A percentile compares a stretch with the other conserved stretches of the same genome.
These are phyloP conservation scores for Moesziomyces antarcticus DNA, from an alignment of 1,284 basidiomycete species.

Conservation along the genomic window DNA sequence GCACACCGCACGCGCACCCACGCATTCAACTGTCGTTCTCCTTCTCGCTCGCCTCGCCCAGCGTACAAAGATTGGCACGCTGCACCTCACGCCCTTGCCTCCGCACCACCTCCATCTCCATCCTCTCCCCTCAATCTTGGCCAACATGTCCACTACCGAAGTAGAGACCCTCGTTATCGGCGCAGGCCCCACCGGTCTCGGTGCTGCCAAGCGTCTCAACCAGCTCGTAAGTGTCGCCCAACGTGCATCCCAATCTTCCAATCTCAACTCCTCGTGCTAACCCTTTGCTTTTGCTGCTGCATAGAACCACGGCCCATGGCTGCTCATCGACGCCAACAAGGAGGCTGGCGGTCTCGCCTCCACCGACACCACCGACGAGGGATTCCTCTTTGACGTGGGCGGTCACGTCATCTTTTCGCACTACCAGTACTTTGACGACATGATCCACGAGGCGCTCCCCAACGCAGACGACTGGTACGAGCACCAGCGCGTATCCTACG, in stretches of 20 bases:
- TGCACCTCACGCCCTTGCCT: not conserved
- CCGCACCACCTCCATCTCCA: conserved; percentile 3
- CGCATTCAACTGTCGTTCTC: too few species aligned
- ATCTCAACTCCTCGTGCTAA: not conserved
- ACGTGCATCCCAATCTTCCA: too few species aligned
- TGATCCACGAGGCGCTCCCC: conserved; percentile 71
- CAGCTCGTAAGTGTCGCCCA: conserved; percentile 67
- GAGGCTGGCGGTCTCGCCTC: conserved; percentile 72
- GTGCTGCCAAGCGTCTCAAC: conserved; percentile 71
- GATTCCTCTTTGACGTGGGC: conserved; percentile 73
- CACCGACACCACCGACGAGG: conserved; percentile 71
- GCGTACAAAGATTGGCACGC: too few species aligned
- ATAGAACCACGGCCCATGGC: conserved; percentile 69
- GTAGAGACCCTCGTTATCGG: conserved; percentile 67
- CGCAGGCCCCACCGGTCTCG: conserved; percentile 70
- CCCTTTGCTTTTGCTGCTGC: not conserved
- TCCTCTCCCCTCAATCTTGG: not conserved
- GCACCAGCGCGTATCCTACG: conserved; percentile 72
- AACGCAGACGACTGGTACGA: conserved; percentile 70
- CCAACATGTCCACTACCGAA: conserved; percentile 42
- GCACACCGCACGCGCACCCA: too few species aligned
- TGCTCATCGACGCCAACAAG: conserved; percentile 70
- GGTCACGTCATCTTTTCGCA: conserved; percentile 73
- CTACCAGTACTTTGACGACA: conserved; percentile 72
- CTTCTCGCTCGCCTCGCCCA: too few species aligned